Base-by-base conservation (phyloP, 176 grass and related monocot species). In the Metroxylon sagu region DNA sequence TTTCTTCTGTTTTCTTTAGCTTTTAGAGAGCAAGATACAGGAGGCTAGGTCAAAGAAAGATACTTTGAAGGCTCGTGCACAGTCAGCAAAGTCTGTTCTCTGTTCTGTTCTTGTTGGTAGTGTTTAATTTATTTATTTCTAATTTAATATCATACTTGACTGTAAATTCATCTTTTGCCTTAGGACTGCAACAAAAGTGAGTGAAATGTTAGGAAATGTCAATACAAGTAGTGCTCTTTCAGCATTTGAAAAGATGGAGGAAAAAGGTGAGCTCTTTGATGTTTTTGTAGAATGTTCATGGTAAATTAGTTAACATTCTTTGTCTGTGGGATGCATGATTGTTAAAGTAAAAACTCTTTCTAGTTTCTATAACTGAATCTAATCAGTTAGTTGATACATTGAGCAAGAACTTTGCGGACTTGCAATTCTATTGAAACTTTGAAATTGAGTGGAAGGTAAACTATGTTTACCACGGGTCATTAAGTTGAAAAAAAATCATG, bases 221-320 rank as follows among this genome's bases (percentile, higher is more conserved):
- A 93, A 98, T 76, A 98, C 94, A 53, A 93, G 94, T 69, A 74
- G 88, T 53, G 84, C 94, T 69, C 85, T 98, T 76, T 83, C 94
- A 70, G 94, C 94, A 52, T 98, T 93, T 74, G 94, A 98, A 74
- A 98, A 98, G 80, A 98, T 98, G 94, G 94, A 98, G 75, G 88
- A 98, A 85, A 98, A 98, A 76, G 88, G 94, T 98, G 27, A 18
- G 76, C 56, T 52, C 51, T 60, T 61, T 65, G 19, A 27, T 51
- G 1, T 65, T 17, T 49, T 17, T 4, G 48, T 65, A 4, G 2
- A 29, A 26, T 65, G 10, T 2, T 65, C 16, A 17, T 16, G 26
- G 16, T 59, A 59, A 16, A 27, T 26, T 26, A 3, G 0, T 28
- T 59, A 26, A 18, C 21, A 59, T 6, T 35, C 31, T 43, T 43